phyloP scores from a whole-genome alignment of 345 rosid genomes.

The Murraya koenigii region DNA sequence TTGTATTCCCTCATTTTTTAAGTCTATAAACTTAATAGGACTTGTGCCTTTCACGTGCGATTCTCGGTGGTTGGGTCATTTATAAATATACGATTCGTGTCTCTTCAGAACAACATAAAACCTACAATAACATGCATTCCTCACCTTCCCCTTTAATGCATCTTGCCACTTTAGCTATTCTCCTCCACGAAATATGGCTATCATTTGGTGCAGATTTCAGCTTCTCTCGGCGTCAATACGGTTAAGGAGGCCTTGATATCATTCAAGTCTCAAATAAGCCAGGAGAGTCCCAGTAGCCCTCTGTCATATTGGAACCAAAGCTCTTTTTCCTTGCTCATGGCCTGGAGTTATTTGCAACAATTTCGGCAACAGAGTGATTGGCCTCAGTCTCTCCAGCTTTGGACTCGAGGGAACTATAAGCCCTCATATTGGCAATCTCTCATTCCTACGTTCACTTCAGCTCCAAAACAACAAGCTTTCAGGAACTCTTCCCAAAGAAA shows the following conservation, averaged over 20 bases:
- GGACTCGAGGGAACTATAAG: slow-evolving; percentile 38
- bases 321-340: slow-evolving; percentile 43
- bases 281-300: slow-evolving; percentile 7
- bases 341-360: slow-evolving; percentile 43
- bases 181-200: slow-evolving; percentile 7
- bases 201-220: slow-evolving; percentile 8
- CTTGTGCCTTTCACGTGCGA: too few relatives aligned
- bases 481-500: slow-evolving; percentile 37
- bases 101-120: too few relatives aligned
- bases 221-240: slow-evolving; percentile 19
- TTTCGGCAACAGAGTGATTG: slow-evolving; percentile 31
- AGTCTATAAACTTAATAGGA: too few relatives aligned
- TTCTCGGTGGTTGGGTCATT: too few relatives aligned
- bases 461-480: slow-evolving; percentile 40
- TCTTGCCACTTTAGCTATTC: not conserved
- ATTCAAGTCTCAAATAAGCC: slow-evolving; percentile 38
- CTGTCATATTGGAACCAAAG: slow-evolving; percentile 38
- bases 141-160: not conserved
- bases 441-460: slow-evolving; percentile 42
- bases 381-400: slow-evolving; percentile 25
- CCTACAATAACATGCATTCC: too few relatives aligned
- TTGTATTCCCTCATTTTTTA: too few relatives aligned
- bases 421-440: slow-evolving; percentile 45
- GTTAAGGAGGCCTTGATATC: slow-evolving; percentile 42
- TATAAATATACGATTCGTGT: too few relatives aligned